Evolutionary conservation across 2,329 filamentous ascomycete genomes (phyloP).

Genomic region (Cladosporium halotolerans): DNA sequence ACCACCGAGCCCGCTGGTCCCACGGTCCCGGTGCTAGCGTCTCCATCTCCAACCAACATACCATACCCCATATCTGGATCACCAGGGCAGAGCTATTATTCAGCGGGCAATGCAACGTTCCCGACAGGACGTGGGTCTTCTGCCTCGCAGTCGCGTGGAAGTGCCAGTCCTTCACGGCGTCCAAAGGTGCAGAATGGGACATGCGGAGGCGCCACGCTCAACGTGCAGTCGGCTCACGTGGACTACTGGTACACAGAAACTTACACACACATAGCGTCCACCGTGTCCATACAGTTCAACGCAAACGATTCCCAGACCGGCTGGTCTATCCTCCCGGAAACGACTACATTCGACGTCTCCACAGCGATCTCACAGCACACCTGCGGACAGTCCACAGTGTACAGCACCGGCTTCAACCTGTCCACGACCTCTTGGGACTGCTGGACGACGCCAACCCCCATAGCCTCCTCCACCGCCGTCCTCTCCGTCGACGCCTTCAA

Average conservation of each 20-base stretch:
- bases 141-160: not conserved
- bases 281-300: conserved; percentile 24
- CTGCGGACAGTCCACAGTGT: conserved; percentile 18
- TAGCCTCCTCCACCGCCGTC: conserved; percentile 26
- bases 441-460: conserved; percentile 23
- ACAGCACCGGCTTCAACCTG: conserved; percentile 15
- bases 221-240: conserved; percentile 29
- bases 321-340: conserved; percentile 27
- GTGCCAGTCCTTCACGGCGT: not conserved
- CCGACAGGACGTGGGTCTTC: not conserved
- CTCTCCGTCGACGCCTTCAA: conserved; percentile 27
- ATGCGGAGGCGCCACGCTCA: conserved; percentile 29
- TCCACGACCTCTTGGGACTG: conserved; percentile 20
- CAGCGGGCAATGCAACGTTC: not conserved
- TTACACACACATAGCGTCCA: conserved; percentile 29
- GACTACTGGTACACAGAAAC: conserved; percentile 32
- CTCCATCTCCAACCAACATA: not conserved
- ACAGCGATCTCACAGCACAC: conserved; percentile 24
- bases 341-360: conserved; percentile 29
- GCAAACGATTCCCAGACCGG: conserved; percentile 23
- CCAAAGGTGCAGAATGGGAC: conserved; percentile 11
- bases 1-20: not conserved
- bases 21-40: not conserved
- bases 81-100: not conserved
- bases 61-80: conserved; percentile 4